phyloP scores from a whole-genome alignment of 176 grass and related monocot species.

The Oryza longistaminata region DNA sequence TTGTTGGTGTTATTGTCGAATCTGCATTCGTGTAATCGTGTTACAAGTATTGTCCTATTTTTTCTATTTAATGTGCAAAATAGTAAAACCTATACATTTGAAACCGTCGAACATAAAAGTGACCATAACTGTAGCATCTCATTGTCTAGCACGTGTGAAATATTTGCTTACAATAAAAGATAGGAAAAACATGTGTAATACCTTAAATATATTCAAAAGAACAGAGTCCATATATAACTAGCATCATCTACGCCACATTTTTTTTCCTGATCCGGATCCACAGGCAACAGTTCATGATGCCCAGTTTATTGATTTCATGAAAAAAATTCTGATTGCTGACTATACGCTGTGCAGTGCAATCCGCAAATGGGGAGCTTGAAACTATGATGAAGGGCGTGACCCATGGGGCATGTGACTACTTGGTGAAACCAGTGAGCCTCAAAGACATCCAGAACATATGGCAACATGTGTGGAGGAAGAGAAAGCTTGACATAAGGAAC shows the following conservation, averaged over 20 bases:
- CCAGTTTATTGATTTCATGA: background rate
- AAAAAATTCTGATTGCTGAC: background rate
- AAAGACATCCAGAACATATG: conserved; percentile 61
- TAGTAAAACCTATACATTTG: background rate
- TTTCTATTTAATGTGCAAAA: too few species aligned
- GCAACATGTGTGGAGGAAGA: conserved; percentile 52
- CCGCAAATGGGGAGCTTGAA: conserved; percentile 35
- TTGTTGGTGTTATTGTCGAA: too few species aligned
- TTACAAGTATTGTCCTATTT: too few species aligned
- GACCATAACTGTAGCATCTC: background rate
- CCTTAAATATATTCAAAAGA: background rate
- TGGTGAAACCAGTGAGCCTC: conserved; percentile 50
- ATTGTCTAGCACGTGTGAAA: background rate
- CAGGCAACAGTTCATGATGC: background rate
- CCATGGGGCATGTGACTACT: conserved; percentile 53
- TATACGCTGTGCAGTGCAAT: conserved; percentile 52
- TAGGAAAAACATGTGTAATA: background rate
- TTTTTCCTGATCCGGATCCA: background rate
- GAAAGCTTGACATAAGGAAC: background rate
- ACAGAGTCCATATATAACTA: background rate
- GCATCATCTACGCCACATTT: background rate
- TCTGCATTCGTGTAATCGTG: too few species aligned
- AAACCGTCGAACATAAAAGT: background rate
- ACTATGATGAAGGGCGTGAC: conserved; percentile 53
- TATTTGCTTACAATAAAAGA: background rate